Evolutionary conservation across 495 filamentous ascomycete species (phyloP).

Genomic region (Penicillium egyptiacum): DNA sequence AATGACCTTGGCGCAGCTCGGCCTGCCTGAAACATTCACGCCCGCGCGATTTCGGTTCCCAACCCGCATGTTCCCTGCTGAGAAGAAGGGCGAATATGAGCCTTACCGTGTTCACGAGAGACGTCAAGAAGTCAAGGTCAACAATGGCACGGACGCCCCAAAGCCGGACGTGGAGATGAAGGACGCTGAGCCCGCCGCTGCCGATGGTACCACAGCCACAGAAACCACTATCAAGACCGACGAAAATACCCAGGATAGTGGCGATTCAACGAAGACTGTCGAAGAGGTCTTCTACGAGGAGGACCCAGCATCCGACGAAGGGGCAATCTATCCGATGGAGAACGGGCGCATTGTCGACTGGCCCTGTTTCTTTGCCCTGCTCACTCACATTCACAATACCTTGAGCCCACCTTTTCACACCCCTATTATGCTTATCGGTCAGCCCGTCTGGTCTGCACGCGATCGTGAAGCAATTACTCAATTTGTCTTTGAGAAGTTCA

Average conservation of each 20-base stretch:
- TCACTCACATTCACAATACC: constrained; percentile 81
- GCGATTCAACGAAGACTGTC: constrained; percentile 27
- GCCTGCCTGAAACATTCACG: constrained; percentile 86
- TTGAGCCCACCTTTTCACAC: constrained; percentile 91
- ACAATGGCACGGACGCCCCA: constrained; percentile 33
- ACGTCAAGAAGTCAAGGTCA: constrained; percentile 54
- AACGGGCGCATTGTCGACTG: constrained; percentile 85
- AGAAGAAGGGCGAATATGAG: constrained; percentile 76
- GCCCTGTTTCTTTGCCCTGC: constrained; percentile 86
- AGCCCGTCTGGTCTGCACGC: constrained; percentile 80
- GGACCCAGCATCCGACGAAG: constrained; percentile 81
- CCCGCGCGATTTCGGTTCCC: constrained; percentile 77
- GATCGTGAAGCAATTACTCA: constrained; percentile 81
- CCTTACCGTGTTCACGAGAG: constrained; percentile 77
- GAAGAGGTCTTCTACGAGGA: constrained; percentile 73
- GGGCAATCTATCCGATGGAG: constrained; percentile 82
- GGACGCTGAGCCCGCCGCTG: constrained; percentile 19
- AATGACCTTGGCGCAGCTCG: constrained; percentile 90
- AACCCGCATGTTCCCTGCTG: constrained; percentile 90
- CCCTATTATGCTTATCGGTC: constrained; percentile 81
- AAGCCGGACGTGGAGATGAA: constrained; percentile 54
- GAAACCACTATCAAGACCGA: constrained; percentile 16
- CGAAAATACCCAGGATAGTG: constrained; percentile 22
- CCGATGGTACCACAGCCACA: constrained; percentile 15
- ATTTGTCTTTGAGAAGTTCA: constrained; percentile 96